A percentile compares a stretch with the other conserved stretches of the same genome.
phyloP scores from a whole-genome alignment of 202 grass and related monocot genomes.

The Panicum virgatum region DNA sequence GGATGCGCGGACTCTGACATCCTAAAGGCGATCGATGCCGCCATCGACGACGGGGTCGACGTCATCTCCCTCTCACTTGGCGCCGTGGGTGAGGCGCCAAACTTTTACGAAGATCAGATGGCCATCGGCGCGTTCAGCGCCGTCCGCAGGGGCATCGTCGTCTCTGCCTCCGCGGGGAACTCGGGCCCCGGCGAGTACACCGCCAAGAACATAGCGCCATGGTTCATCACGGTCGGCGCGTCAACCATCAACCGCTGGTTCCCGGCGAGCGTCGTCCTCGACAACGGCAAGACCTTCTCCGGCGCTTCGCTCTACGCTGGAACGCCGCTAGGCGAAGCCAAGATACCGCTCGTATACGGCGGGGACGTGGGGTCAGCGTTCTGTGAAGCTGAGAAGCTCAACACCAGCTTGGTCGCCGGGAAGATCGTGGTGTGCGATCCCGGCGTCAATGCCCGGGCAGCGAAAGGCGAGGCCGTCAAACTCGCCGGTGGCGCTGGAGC shows the following conservation, averaged over 20 bases:
- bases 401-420: constrained; percentile 20
- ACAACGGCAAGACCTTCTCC: neutral
- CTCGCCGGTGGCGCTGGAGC: constrained; percentile 34
- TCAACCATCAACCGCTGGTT: constrained; percentile 49
- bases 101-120: neutral
- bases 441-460: neutral
- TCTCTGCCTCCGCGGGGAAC: constrained; percentile 37
- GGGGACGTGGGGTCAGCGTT: constrained; percentile 14
- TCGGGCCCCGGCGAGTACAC: neutral
- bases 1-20: constrained; percentile 11
- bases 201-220: constrained; percentile 35
- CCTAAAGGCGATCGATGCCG: constrained; percentile 12
- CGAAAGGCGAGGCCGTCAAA: constrained; percentile 19
- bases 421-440: constrained; percentile 54
- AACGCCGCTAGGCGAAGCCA: neutral
- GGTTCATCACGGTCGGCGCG: constrained; percentile 45
- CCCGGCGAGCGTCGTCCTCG: constrained; percentile 33
- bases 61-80: constrained; percentile 45
- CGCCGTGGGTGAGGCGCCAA: too few relatives aligned
- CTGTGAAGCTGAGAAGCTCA: constrained; percentile 36
- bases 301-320: constrained; percentile 41
- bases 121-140: constrained; percentile 26
- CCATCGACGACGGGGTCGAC: constrained; percentile 31
- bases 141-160: constrained; percentile 29
- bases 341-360: constrained; percentile 36